Percentiles rank a stretch among this genome's conserved stretches.
Evolutionary conservation across 345 rosid species (phyloP).

Genomic region (Hevea brasiliensis): DNA sequence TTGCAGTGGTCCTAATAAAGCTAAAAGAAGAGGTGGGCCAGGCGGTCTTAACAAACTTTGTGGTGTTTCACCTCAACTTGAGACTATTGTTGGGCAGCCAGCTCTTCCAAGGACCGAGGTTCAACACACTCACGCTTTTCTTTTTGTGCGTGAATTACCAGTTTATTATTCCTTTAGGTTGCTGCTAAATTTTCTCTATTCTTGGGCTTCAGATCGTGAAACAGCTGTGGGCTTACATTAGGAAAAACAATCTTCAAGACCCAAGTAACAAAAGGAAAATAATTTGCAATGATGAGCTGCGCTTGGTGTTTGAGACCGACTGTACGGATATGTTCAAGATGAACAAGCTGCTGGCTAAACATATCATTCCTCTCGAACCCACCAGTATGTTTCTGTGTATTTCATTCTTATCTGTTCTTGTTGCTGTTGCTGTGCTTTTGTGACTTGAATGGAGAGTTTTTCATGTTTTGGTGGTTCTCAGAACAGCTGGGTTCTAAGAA

Average conservation of each 20-base stretch:
- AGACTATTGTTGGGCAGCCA: slow-evolving; percentile 82
- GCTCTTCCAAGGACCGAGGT: slow-evolving; percentile 95
- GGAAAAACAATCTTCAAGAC: slow-evolving; percentile 92
- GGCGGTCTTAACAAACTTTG: slow-evolving; percentile 93
- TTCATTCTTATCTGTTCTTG: not conserved
- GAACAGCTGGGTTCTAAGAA: slow-evolving; percentile 60
- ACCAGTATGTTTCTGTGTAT: slow-evolving; percentile 46
- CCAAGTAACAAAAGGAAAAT: slow-evolving; percentile 97
- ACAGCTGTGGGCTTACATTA: slow-evolving; percentile 93
- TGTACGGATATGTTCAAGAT: slow-evolving; percentile 98
- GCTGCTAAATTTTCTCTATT: slow-evolving; percentile 8
- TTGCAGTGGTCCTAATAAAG: slow-evolving; percentile 61
- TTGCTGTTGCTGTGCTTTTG: not conserved
- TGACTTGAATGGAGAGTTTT: slow-evolving; percentile 14
- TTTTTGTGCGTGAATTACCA: not conserved
- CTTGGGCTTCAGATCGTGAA: slow-evolving; percentile 65
- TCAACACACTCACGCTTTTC: not conserved
- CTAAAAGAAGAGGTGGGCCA: slow-evolving; percentile 86
- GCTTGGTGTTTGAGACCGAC: slow-evolving; percentile 87
- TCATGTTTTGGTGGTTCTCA: slow-evolving; percentile 24
- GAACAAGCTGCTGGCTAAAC: slow-evolving; percentile 90
- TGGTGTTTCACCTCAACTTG: slow-evolving; percentile 82
- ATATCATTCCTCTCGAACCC: slow-evolving; percentile 78
- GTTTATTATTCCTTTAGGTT: not conserved
- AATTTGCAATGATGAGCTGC: slow-evolving; percentile 83